Evolutionary conservation across 768 basidiomycete species (phyloP).

Genomic region (Phlebiopsis flavidoalba): DNA sequence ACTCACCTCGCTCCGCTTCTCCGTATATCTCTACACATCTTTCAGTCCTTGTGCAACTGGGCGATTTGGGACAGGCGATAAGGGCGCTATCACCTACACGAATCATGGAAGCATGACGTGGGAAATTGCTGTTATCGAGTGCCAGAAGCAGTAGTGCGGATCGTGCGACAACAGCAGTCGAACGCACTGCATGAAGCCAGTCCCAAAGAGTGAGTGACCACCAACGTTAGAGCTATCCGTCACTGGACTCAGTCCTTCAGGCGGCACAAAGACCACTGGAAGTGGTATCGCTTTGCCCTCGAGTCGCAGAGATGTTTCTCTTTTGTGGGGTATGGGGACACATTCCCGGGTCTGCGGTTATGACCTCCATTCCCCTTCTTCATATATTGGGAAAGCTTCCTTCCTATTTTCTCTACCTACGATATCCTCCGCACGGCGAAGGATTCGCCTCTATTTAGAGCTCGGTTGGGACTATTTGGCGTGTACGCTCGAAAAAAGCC

Average conservation of each 20-base stretch:
- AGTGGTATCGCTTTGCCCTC: slow-evolving; percentile 69
- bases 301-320: slow-evolving; percentile 76
- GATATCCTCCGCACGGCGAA: slow-evolving; percentile 28
- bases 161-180: slow-evolving; percentile 58
- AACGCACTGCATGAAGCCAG: slow-evolving; percentile 49
- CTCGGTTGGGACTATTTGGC: slow-evolving; percentile 32
- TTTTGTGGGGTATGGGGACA: slow-evolving; percentile 65
- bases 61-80: slow-evolving; percentile 78
- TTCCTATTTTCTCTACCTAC: slow-evolving; percentile 55
- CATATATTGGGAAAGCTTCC: slow-evolving; percentile 63
- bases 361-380: slow-evolving; percentile 65
- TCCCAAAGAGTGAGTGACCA: slow-evolving; percentile 47
- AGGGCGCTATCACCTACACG: slow-evolving; percentile 65
- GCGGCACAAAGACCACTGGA: slow-evolving; percentile 61
- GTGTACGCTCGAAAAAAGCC: slow-evolving; percentile 52
- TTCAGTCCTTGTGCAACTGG: slow-evolving; percentile 83
- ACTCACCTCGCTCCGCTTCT: slow-evolving; percentile 63
- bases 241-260: slow-evolving; percentile 31
- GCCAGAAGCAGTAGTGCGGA: slow-evolving; percentile 51
- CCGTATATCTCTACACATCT: slow-evolving; percentile 67
- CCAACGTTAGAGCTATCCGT: background rate
- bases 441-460: slow-evolving; percentile 29
- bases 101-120: slow-evolving; percentile 70
- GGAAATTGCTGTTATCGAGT: slow-evolving; percentile 80
- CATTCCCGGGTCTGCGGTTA: slow-evolving; percentile 60